A percentile compares a stretch with the other conserved stretches of the same genome.
phyloP scores from a whole-genome alignment of 2,329 filamentous ascomycete species.

The Aspergillus clavatus region DNA sequence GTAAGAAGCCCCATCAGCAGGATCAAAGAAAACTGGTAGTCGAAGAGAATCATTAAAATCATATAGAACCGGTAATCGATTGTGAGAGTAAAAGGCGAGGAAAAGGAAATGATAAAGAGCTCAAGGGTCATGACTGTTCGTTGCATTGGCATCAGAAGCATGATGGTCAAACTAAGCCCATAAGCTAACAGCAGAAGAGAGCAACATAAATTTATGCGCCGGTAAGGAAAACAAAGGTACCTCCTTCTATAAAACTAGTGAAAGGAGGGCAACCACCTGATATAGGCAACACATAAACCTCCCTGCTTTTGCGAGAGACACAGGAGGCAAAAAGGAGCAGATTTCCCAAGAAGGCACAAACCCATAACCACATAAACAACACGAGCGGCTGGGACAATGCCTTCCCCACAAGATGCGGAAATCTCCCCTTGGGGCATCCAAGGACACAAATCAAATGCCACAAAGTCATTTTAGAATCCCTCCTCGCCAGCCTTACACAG shows the following conservation, averaged over 20 bases:
- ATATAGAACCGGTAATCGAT: neutral
- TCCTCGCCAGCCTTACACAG: conserved; percentile 95
- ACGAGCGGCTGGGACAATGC: conserved; percentile 10
- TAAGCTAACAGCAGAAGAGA: conserved; percentile 19
- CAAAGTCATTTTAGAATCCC: conserved; percentile 58
- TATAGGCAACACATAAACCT: conserved; percentile 16
- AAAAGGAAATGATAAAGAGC: conserved; percentile 9
- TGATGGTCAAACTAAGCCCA: conserved; percentile 24
- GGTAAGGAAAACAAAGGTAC: conserved; percentile 17
- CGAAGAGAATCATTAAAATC: neutral
- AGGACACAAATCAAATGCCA: conserved; percentile 7
- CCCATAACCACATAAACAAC: conserved; percentile 7
- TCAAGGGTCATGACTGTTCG: conserved; percentile 36
- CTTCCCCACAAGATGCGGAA: conserved; percentile 3
- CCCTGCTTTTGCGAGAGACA: conserved; percentile 15
- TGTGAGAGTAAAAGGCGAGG: neutral
- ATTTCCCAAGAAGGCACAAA: conserved; percentile 7
- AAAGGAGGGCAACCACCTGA: conserved; percentile 13
- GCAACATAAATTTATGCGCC: conserved; percentile 21
- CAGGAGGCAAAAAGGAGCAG: conserved; percentile 10
- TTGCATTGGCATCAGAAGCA: conserved; percentile 37
- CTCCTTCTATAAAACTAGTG: conserved; percentile 20
- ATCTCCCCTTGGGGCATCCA: conserved; percentile 5
- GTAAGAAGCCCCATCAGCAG: too few species aligned
- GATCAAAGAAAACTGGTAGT: neutral